Base-by-base conservation (phyloP, 495 filamentous ascomycete species). In the Parathielavia hyrcaniae region DNA sequence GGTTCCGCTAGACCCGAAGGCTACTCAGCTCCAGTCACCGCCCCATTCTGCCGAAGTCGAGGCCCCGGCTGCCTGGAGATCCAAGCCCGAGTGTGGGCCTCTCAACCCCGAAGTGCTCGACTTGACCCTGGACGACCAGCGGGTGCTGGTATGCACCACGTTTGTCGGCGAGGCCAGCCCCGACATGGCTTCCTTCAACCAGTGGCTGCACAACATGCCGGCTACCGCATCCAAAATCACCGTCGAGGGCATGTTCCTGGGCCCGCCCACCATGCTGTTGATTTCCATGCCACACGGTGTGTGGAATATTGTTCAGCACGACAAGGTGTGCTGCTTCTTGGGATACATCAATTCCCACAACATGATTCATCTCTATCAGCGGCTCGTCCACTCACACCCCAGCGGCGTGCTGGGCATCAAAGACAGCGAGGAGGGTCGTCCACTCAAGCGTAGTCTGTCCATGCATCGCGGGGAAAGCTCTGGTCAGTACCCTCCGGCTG, bases 191-290 rank as follows among this genome's bases (percentile, higher is more conserved):
- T 81, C 73, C 40, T 81, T 81, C 61, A 76, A 80, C 67, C 77
- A 81, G 47, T 81, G 80, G 79, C 71, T 83, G 12, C 73, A 77
- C 40, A 77, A 75, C 53, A 73, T 70, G 19, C 76, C 78, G 4
- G 61, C 72, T 1, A 69, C 74, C 11, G 74, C 74, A 20, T 75
- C 77, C 7, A 79, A 79, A 49, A 76, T 81, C 46, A 70, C 75
- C 7, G 79, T 83, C 7, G 79, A 83, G 64, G 80, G 78, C 59
- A 81, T 81, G 74, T 83, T 83, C 60, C 66, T 81, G 22, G 80
- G 80, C 0, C 79, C 79, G 12, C 79, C 80, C 14, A 81, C 79
- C 1, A 79, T 81, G 69, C 61, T 83, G 10, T 68, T 83, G 43
- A 75, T 81, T 46, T 80, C 80, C 14, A 83, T 83, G 78, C 79